These are phyloP conservation scores for Malassezia psittaci DNA, from an alignment of 1,284 basidiomycete genomes.

Conservation along the genomic window DNA sequence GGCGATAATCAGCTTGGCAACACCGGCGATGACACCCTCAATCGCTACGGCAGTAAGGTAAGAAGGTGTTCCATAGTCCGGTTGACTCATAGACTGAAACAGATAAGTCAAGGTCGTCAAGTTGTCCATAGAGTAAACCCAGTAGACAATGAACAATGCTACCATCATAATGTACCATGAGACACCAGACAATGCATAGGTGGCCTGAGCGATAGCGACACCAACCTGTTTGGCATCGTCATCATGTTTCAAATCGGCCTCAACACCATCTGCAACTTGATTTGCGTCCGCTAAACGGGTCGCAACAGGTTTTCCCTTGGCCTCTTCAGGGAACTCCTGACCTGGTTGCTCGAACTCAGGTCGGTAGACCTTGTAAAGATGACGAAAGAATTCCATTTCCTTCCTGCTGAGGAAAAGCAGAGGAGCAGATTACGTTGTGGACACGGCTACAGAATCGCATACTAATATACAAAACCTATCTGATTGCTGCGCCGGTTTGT, in stretches of 20 bases:
- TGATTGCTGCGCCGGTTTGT: no score
- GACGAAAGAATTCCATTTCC: not conserved
- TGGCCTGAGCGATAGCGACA: slow-evolving; percentile 14
- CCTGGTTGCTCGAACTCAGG: slow-evolving; percentile 3
- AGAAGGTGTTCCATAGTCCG: not conserved
- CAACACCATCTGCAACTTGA: not conserved
- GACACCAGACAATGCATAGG: slow-evolving; percentile 8
- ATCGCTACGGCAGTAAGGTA: slow-evolving; percentile 2
- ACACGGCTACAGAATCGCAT: no score
- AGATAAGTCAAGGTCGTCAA: not conserved
- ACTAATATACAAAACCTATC: no score
- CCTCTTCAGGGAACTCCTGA: not conserved
- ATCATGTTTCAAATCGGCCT: slow-evolving; percentile 1
- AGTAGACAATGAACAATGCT: slow-evolving; percentile 5
- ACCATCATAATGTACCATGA: slow-evolving; percentile 10
- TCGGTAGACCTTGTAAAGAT: slow-evolving; percentile 15
- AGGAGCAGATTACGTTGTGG: no score
- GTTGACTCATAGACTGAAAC: not conserved
- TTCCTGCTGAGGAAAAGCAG: not conserved
- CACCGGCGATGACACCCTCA: slow-evolving; percentile 42
- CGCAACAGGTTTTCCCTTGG: not conserved
- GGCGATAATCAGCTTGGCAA: slow-evolving; percentile 43
- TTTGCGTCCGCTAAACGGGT: not conserved
- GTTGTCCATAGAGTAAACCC: slow-evolving; percentile 12
- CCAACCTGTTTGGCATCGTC: slow-evolving; percentile 14